Evolutionary conservation across 768 basidiomycete species (phyloP).

Genomic region (Amanita fuliginea): DNA sequence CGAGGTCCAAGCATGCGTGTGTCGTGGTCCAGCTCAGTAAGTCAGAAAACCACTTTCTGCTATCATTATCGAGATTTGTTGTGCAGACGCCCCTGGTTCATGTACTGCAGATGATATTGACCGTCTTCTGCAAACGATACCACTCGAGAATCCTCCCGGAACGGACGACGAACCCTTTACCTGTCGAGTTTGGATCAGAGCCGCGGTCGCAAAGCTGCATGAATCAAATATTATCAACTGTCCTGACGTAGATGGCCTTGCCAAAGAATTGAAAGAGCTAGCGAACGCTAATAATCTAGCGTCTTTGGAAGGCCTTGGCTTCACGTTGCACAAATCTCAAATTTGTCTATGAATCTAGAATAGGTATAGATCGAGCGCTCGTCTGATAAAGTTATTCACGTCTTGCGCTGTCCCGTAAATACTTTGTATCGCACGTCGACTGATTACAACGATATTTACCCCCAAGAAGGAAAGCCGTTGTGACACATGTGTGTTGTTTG

Average conservation of each 20-base stretch:
- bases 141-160: neutral
- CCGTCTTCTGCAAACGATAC: neutral
- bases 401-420: no score
- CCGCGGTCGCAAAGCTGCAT: neutral
- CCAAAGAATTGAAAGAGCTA: slow-evolving; percentile 1
- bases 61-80: neutral
- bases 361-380: neutral
- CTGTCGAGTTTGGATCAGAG: slow-evolving; percentile 2
- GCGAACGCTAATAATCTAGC: slow-evolving; percentile 2
- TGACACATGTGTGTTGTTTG: no score
- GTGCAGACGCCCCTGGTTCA: neutral
- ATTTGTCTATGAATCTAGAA: neutral
- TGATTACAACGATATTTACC: no score
- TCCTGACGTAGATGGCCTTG: neutral
- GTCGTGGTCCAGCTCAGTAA: slow-evolving; percentile 6
- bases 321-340: slow-evolving; percentile 2
- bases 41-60: neutral
- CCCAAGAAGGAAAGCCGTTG: no score
- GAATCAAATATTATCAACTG: slow-evolving; percentile 3
- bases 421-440: no score
- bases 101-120: slow-evolving; percentile 4
- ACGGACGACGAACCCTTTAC: slow-evolving; percentile 2
- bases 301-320: slow-evolving; percentile 3
- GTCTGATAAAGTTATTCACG: neutral
- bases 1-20: slow-evolving; percentile 2